These are phyloP conservation scores for Plasmopara halstedii DNA, from an alignment of 352 stramenopile species.

Conservation along the genomic window DNA sequence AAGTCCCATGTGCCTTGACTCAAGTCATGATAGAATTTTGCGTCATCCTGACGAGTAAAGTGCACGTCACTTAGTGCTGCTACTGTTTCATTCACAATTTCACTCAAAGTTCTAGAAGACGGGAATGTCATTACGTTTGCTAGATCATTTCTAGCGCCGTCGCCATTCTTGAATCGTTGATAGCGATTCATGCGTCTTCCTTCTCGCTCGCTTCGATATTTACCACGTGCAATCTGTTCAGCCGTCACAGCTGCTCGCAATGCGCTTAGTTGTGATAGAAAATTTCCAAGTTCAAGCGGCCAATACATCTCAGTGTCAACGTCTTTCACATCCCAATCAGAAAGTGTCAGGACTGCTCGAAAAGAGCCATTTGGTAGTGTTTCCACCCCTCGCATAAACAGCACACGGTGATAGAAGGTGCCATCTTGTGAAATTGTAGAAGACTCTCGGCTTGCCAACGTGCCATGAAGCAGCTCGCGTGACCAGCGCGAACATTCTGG, in stretches of 20 bases:
- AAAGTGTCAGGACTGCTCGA: constrained; percentile 39
- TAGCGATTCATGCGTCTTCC: constrained; percentile 21
- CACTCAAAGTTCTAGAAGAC: constrained; percentile 26
- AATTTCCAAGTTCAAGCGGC: constrained; percentile 44
- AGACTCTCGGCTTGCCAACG: constrained; percentile 5
- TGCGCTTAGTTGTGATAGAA: constrained; percentile 42
- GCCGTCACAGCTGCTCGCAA: constrained; percentile 52
- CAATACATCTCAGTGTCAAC: constrained; percentile 19
- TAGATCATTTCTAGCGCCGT: background rate
- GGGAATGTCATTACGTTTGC: constrained; percentile 25
- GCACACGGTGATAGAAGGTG: constrained; percentile 43
- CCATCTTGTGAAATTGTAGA: constrained; percentile 9
- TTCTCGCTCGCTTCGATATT: constrained; percentile 38
- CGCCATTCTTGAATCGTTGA: background rate
- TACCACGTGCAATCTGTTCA: constrained; percentile 41
- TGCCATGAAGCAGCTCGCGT: constrained; percentile 55
- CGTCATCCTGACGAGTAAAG: constrained; percentile 31
- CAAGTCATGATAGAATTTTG: constrained; percentile 29
- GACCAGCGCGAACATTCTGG: constrained; percentile 37
- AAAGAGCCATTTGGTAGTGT: constrained; percentile 59
- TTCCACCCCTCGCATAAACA: constrained; percentile 64
- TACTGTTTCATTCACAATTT: constrained; percentile 43
- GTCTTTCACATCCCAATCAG: constrained; percentile 12
- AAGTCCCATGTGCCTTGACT: constrained; percentile 32
- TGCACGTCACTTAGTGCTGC: constrained; percentile 27